phyloP scores from a whole-genome alignment of 129 eudicot species.

The Escallonia herrerae region DNA sequence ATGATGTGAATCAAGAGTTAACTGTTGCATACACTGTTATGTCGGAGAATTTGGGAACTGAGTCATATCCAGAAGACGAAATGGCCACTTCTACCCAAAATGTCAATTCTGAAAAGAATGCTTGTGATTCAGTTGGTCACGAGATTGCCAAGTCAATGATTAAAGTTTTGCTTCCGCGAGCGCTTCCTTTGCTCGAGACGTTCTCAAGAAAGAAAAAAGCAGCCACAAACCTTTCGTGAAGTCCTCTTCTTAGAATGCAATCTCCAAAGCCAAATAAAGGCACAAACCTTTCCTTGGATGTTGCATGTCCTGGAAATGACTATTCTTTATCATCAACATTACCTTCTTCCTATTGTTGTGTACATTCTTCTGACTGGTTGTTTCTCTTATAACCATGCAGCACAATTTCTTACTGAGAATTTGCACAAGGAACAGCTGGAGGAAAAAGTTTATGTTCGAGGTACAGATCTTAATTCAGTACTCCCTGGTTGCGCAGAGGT shows the following conservation, averaged over 20 bases:
- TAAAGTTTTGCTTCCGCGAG: conserved; percentile 76
- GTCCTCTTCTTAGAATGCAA: conserved; percentile 10
- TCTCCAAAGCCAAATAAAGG: conserved; percentile 22
- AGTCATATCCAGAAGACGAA: conserved; percentile 48
- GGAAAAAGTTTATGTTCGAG: conserved; percentile 13
- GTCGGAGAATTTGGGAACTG: conserved; percentile 37
- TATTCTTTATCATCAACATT: conserved; percentile 4
- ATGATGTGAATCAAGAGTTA: conserved; percentile 23
- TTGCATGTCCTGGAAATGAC: conserved; percentile 39
- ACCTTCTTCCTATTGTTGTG: conserved; percentile 4
- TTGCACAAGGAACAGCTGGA: conserved; percentile 18
- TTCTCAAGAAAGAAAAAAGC: conserved; percentile 72
- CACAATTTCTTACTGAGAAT: conserved; percentile 19
- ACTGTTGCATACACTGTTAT: conserved; percentile 24
- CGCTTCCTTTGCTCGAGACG: conserved; percentile 77
- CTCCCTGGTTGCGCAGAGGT: conserved; percentile 25
- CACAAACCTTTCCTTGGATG: conserved; percentile 5
- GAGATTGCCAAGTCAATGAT: conserved; percentile 82
- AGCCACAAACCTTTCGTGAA: conserved; percentile 19
- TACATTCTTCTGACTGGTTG: conserved; percentile 2
- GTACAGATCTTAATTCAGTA: conserved; percentile 22
- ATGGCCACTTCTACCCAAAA: conserved; percentile 21
- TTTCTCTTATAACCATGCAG: conserved; percentile 33
- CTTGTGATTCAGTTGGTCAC: conserved; percentile 54
- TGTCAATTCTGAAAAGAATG: conserved; percentile 47